phyloP scores from a whole-genome alignment of 495 filamentous ascomycete species.

The Podospora pseudocomata region DNA sequence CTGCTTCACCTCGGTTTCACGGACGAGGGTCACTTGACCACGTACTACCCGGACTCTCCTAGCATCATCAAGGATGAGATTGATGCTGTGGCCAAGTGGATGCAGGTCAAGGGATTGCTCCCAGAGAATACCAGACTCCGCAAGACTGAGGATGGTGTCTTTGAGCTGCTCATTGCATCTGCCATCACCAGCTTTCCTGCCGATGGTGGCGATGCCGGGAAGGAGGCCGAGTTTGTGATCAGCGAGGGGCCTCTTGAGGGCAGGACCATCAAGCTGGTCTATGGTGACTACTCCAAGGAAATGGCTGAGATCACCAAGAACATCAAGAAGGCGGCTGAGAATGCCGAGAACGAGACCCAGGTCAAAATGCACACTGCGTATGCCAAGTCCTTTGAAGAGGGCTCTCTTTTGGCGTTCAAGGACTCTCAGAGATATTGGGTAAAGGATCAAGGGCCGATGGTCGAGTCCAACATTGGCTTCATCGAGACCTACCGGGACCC shows the following conservation, averaged over 20 bases:
- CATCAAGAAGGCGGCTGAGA: constrained; percentile 66
- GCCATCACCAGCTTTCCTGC: constrained; percentile 47
- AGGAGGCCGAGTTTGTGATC: constrained; percentile 62
- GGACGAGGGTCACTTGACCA: constrained; percentile 76
- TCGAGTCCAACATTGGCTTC: constrained; percentile 92
- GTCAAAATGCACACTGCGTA: constrained; percentile 80
- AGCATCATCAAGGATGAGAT: constrained; percentile 85
- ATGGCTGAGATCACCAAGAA: constrained; percentile 73
- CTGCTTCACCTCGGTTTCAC: constrained; percentile 85
- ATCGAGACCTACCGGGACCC: constrained; percentile 96
- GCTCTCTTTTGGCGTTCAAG: constrained; percentile 84
- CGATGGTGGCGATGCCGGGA: constrained; percentile 65
- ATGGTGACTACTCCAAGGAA: constrained; percentile 76
- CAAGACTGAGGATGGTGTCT: constrained; percentile 68
- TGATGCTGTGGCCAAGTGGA: constrained; percentile 62
- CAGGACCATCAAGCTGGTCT: constrained; percentile 66
- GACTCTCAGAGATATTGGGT: constrained; percentile 91
- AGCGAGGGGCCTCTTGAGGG: constrained; percentile 60
- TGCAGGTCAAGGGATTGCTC: constrained; percentile 65
- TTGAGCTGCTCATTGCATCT: constrained; percentile 81
- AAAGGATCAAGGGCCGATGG: constrained; percentile 78
- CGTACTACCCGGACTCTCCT: constrained; percentile 88
- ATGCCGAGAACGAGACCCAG: constrained; percentile 83
- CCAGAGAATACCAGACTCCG: constrained; percentile 85
- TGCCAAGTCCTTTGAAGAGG: constrained; percentile 75